phyloP scores from a whole-genome alignment of 768 basidiomycete species.

The Paxillus rubicundulus region DNA sequence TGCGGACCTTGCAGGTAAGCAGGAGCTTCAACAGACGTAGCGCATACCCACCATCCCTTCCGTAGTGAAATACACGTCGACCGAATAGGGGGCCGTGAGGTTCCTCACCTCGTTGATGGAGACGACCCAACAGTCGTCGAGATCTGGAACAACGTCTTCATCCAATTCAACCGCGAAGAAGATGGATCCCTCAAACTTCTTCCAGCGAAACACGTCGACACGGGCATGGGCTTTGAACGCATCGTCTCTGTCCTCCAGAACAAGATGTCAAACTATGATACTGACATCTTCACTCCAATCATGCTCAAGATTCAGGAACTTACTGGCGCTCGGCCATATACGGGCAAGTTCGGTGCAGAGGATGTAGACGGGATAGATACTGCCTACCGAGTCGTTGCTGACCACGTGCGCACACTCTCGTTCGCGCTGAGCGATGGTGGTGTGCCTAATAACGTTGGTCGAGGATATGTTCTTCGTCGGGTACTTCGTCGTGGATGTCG shows the following conservation, averaged over 20 bases:
- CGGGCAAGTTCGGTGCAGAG: slow-evolving; percentile 92
- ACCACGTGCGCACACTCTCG: slow-evolving; percentile 93
- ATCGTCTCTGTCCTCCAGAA: slow-evolving; percentile 92
- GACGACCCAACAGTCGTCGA: slow-evolving; percentile 97
- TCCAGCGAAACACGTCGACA: slow-evolving; percentile 95
- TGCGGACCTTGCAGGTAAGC: slow-evolving; percentile 91
- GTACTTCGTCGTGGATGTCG: slow-evolving; percentile 93
- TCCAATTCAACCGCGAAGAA: slow-evolving; percentile 95
- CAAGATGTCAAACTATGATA: slow-evolving; percentile 94
- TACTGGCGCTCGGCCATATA: slow-evolving; percentile 83
- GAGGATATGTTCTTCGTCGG: slow-evolving; percentile 95
- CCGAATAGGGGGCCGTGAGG: slow-evolving; percentile 96
- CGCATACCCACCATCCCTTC: slow-evolving; percentile 4
- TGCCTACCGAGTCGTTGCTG: slow-evolving; percentile 95
- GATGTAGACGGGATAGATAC: slow-evolving; percentile 95
- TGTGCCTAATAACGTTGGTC: slow-evolving; percentile 91
- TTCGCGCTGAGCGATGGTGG: slow-evolving; percentile 97
- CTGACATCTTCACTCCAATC: slow-evolving; percentile 90
- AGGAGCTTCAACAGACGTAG: background rate
- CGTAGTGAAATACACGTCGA: slow-evolving; percentile 93
- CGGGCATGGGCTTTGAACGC: slow-evolving; percentile 99
- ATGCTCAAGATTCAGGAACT: slow-evolving; percentile 85
- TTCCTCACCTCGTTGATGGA: slow-evolving; percentile 86
- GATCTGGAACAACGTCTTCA: slow-evolving; percentile 99
- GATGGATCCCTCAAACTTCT: slow-evolving; percentile 77